phyloP scores from a whole-genome alignment of 495 filamentous ascomycete species.

The Xylaria palmicola region DNA sequence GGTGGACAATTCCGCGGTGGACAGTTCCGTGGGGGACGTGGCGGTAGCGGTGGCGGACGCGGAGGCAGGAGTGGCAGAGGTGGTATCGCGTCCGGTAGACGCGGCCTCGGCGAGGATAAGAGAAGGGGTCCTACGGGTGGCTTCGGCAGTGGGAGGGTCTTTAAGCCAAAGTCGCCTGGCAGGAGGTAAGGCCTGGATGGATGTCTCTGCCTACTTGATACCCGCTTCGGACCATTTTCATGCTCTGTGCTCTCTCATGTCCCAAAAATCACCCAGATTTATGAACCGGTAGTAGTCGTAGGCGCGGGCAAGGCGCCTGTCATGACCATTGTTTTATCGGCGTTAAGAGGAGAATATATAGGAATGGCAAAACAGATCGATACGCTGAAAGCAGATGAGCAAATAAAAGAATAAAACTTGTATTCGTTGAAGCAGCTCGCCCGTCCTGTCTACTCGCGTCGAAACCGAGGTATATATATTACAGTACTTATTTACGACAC shows the following conservation, averaged over 20 bases:
- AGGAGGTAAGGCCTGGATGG: conserved; percentile 23
- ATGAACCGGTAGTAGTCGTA: conserved; percentile 8
- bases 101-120: conserved; percentile 49
- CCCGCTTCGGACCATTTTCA: conserved; percentile 19
- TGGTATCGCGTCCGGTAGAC: conserved; percentile 44
- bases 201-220: conserved; percentile 21
- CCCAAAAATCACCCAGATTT: neutral
- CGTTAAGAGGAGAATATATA: conserved; percentile 5
- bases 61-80: conserved; percentile 41
- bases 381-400: neutral
- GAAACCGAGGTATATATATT: conserved; percentile 21
- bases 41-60: conserved; percentile 28
- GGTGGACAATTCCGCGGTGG: no score
- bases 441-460: neutral
- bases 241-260: neutral
- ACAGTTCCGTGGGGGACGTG: conserved; percentile 16
- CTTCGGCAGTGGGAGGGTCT: conserved; percentile 32
- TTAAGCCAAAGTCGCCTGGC: conserved; percentile 37
- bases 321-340: conserved; percentile 4
- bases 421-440: conserved; percentile 10
- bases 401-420: neutral
- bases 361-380: conserved; percentile 9
- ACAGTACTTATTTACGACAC: neutral
- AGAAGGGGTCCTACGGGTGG: conserved; percentile 33
- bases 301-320: neutral